Percentiles rank a stretch among this genome's conserved stretches.
Evolutionary conservation across 257 asterid genomes (phyloP).

Genomic region (Plantago elongata): DNA sequence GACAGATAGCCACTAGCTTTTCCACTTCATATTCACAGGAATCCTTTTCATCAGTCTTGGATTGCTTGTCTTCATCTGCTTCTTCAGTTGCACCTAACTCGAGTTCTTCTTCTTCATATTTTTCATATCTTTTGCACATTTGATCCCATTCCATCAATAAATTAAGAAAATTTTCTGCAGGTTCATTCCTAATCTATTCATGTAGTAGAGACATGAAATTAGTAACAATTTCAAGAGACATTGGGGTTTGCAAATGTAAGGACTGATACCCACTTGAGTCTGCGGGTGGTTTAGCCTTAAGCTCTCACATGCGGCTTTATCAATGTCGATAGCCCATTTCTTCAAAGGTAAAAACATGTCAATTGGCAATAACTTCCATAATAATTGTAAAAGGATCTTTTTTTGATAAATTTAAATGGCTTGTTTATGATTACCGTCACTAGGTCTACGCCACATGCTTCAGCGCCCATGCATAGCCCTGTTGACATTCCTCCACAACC

Average conservation of each 20-base stretch:
- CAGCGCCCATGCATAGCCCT: conserved; percentile 83
- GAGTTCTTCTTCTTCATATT: conserved; percentile 1
- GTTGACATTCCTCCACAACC: conserved; percentile 99
- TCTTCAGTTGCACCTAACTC: conserved; percentile 30
- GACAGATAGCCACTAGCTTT: conserved; percentile 54
- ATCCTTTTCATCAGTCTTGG: conserved; percentile 12
- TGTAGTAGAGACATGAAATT: background rate
- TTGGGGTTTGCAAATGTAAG: background rate
- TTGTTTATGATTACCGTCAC: conserved; percentile 45
- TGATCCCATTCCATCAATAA: conserved; percentile 70
- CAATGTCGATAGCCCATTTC: conserved; percentile 91
- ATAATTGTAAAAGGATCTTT: no score
- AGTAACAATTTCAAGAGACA: conserved; percentile 5
- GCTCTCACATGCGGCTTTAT: conserved; percentile 76
- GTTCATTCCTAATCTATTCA: conserved; percentile 69
- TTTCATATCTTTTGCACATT: conserved; percentile 42
- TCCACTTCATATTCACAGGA: conserved; percentile 59
- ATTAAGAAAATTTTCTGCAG: conserved; percentile 72
- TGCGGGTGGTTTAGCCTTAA: conserved; percentile 84
- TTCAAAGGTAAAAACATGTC: conserved; percentile 6
- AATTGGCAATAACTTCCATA: no score
- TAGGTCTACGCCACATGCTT: conserved; percentile 56
- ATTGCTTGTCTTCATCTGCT: conserved; percentile 17
- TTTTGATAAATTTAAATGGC: no score
- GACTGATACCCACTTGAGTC: conserved; percentile 45